Base-by-base conservation (phyloP, 2,329 filamentous ascomycete genomes). In the Penicillium rolfsii region DNA sequence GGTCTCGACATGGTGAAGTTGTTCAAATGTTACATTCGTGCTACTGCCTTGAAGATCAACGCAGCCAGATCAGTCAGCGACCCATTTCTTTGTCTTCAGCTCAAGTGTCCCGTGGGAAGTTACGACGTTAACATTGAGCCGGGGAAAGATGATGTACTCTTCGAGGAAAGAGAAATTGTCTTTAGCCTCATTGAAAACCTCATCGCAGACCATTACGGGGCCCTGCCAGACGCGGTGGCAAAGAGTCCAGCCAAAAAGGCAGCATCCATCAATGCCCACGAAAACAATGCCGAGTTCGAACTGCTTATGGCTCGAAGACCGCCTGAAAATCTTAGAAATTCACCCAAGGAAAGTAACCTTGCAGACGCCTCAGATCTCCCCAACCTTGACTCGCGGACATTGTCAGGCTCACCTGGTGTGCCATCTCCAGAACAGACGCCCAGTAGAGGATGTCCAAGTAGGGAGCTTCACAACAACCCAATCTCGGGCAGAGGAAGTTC, bases 51-150 rank as follows among this genome's bases (percentile, higher is more conserved):
- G 64, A 36, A 26, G 59, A n/a, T 35, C 6, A 59, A 60, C 19
- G 5, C 60, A 59, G 5, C 69, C 64, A 64, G 59, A 24, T 66
- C 66, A 5, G 57, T 81, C 43, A 81, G 79, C 35, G 81, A 86
- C 52, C 84, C 84, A 0, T 87, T 88, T 67, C 66, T 87, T 11
- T 83, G 77, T 62, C 68, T 89, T 54, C 81, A 84, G 36, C 79
- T 89, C 8, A 66, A 68, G 1, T 89, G 85, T 70, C 82, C 82
- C 1, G 67, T 70, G 9, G 82, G 79, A 6, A 82, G 77, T 46
- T 89, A 89, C 68, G 87, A 89, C 72, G 79, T 82, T 4, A 89
- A 88, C 61, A 76, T 89, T 38, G 87, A 89, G 66, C 86, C 87
- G 4, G 81, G 83, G 1, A 89, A 89, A 68, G 85, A 88, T 67